Base-by-base conservation (phyloP, 2,329 filamentous ascomycete genomes). In the Sordariomycetes sp. region DNA sequence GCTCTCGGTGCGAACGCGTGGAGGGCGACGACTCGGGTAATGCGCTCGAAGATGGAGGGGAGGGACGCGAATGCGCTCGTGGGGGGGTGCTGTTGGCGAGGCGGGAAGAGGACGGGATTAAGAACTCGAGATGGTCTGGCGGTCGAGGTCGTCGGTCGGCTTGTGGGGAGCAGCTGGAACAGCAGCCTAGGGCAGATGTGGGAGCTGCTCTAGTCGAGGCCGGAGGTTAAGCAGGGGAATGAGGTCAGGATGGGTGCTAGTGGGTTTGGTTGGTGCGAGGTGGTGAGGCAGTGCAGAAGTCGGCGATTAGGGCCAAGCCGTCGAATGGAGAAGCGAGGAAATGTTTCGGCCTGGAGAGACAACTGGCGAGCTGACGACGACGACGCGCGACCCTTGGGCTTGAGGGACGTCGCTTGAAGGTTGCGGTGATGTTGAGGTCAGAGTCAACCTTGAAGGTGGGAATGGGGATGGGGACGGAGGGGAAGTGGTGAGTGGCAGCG, bases 241-340 rank as follows among this genome's bases (percentile, higher is more conserved):
- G 9, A n/a, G 23, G 23, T n/a, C 23, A 25, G 23, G n/a, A 9
- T 9, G 23, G 23, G 23, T 25, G 31, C 14, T 33, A 33, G 31
- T 19, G 21, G 5, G 15, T 15, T 12, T 15, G 31, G 31, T 33
- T 23, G 31, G 31, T 33, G 31, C 31, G 6, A n/a, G 5, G 21
- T n/a, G 21, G 26, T 33, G 31, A 33, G 31, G 31, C 31, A 25
- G 31, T 33, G 31, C 31, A 33, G 14, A 19, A 12, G 14, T 10
- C 18, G 30, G 21, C 31, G 23, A 15, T 16, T 14, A 33, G 12
- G 23, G n/a, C n/a, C n/a, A n/a, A n/a, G n/a, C 15, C 5, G 31
- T 25, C 31, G 31, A 33, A 33, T 33, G 23, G 31, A 26, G 31
- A 25, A 21, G 18, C 9, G 31, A 24, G n/a, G 16, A 26, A 23